These are phyloP conservation scores for Daldinia bambusicola DNA, from an alignment of 495 filamentous ascomycete species.

Conservation along the genomic window DNA sequence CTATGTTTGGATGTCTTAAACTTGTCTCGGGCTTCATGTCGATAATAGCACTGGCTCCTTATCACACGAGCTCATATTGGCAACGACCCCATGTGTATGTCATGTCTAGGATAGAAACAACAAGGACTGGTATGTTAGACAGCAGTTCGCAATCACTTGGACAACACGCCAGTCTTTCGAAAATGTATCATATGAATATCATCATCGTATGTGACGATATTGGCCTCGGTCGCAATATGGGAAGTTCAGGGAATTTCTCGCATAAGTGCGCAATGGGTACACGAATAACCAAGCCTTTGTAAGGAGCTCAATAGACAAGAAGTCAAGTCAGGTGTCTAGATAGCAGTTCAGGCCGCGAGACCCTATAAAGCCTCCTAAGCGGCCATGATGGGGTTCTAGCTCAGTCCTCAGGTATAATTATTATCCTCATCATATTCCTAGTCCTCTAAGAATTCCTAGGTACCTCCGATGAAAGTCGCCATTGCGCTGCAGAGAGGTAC, in stretches of 20 bases:
- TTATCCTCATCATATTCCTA: neutral
- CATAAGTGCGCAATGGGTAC: slow-evolving; percentile 16
- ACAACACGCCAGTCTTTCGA: neutral
- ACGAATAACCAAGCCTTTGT: slow-evolving; percentile 12
- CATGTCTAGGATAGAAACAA: slow-evolving; percentile 17
- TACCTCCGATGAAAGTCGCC: neutral
- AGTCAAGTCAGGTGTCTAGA: neutral
- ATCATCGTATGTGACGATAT: slow-evolving; percentile 12
- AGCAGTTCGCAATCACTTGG: slow-evolving; percentile 7
- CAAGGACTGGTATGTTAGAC: neutral
- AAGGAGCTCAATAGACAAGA: neutral
- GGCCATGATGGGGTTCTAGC: neutral
- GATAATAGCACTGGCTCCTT: slow-evolving; percentile 4
- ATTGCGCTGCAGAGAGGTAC: neutral
- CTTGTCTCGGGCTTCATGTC: slow-evolving; percentile 34
- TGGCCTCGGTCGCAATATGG: slow-evolving; percentile 6
- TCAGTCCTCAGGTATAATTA: neutral
- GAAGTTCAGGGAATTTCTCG: neutral
- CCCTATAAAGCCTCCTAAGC: slow-evolving; percentile 17
- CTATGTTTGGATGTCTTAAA: slow-evolving; percentile 43
- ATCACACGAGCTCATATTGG: slow-evolving; percentile 6
- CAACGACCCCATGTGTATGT: slow-evolving; percentile 26
- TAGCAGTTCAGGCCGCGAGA: neutral
- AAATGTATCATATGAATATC: slow-evolving; percentile 20
- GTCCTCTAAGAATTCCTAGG: neutral